Base-by-base conservation (phyloP, 75 land plant genomes). In the Cupressus sempervirens region DNA sequence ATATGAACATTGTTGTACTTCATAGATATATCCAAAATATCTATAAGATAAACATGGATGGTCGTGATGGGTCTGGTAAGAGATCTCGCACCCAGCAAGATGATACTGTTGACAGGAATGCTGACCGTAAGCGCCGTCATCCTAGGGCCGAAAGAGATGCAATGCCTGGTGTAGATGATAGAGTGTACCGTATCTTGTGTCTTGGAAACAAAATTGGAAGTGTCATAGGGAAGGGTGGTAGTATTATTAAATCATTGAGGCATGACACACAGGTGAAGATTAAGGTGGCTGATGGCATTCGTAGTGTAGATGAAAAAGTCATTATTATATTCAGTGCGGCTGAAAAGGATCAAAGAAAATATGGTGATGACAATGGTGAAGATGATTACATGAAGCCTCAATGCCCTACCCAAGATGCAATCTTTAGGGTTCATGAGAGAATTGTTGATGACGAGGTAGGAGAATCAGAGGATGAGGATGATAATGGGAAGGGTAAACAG, bases 201-300 rank as follows among this genome's bases (percentile, higher is more conserved):
- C 92, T 94, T 36, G 84, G 84, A 15, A 84, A 84, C 41, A 93
- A 89, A 86, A 92, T 93, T 65, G 97, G 95, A 7, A 86, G 93
- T 84, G 95, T 96, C 0, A 93, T 95, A 81, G 98, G 98, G 12
- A 93, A 91, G 81, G 97, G 97, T 10, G 98, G 98, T 9, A 85
- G 74, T 53, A 95, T 95, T 35, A 86, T 96, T 23, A 96, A 96
- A 38, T 48, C 88, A 12, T 75, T 96, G 35, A 86, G 95, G 74
- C 88, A 86, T 12, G 97, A 96, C 58, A 93, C 97, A 1, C 87
- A 88, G 40, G 97, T 97, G 4, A 95, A 90, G 86, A 96, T 96
- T 84, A 91, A 88, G 48, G 92, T 96, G 83, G 92, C 88, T n/a
- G 94, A 93, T 79, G 81, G 93, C 53, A 83, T 96, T 82, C 93